phyloP scores from a whole-genome alignment of 2,329 filamentous ascomycete genomes.

The Pseudocercospora macadamiae region DNA sequence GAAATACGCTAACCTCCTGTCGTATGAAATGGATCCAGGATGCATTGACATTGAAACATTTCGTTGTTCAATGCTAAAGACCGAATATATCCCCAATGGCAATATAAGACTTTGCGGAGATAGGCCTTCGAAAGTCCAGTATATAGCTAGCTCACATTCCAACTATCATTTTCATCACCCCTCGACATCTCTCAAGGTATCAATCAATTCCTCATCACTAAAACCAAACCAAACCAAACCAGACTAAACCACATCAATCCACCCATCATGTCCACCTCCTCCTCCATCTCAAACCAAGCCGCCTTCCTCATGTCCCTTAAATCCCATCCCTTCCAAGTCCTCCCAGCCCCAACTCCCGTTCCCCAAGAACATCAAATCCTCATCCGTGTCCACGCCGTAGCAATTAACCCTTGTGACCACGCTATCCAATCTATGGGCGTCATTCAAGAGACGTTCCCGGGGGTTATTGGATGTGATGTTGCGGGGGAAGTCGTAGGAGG shows the following conservation, averaged over 20 bases:
- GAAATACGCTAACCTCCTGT: constrained; percentile 9
- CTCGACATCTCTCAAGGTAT: no score
- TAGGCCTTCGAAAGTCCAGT: no score
- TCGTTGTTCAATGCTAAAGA: no score
- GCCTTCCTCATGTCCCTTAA: constrained; percentile 27
- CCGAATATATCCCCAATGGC: no score
- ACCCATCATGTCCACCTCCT: not conserved
- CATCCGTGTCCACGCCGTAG: constrained; percentile 42
- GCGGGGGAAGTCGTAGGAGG: constrained; percentile 32
- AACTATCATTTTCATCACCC: no score
- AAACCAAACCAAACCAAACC: not conserved
- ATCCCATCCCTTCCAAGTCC: constrained; percentile 25
- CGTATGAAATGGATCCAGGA: not conserved
- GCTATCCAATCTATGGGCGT: constrained; percentile 36
- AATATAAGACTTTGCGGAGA: no score
- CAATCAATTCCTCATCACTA: not conserved
- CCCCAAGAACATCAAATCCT: constrained; percentile 37
- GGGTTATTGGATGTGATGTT: constrained; percentile 34
- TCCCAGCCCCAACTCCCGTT: constrained; percentile 25
- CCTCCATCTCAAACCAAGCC: constrained; percentile 22
- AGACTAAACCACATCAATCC: not conserved
- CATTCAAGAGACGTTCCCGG: constrained; percentile 31
- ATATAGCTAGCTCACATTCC: no score
- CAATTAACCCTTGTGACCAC: constrained; percentile 46
- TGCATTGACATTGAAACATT: no score